Evolutionary conservation across 2,329 filamentous ascomycete genomes (phyloP), one percentile per base, ranked within the genome.

Genomic region (Exophiala sp.): DNA sequence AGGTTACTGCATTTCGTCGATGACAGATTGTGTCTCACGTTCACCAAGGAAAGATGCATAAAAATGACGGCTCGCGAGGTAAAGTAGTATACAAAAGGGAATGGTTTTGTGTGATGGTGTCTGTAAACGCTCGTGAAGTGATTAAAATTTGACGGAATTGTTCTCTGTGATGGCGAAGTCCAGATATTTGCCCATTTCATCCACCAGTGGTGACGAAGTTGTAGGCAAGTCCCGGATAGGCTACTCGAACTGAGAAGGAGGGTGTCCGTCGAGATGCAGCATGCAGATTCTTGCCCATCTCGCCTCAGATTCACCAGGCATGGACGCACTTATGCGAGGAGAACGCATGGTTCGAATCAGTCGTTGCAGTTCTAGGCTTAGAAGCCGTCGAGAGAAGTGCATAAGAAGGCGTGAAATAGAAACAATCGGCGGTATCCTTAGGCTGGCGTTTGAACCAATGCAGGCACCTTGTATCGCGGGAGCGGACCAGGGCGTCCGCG

Each of bases 11-110:
- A 54, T 44, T 50, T 62, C 61, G 59, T 60, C 50, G 48, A 53
- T 57, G 59, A 53, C 59, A 60, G 50, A 12, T 47, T 44, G 41
- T 59, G 60, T 60, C 55, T 53, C 55, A 62, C 58, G 55, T 42
- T 45, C 44, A 40, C 24, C 43, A 50, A 50, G 42, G 42, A 47
- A 51, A 47, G 40, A 50, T 45, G 54, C 57, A 57, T 60, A 49
- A 35, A 47, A 52, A 24, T 42, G 48, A 47, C 43, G 21, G 50
- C 32, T 35, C 14, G 10, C n/a, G 35, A 54, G 20, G 6, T 39
- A 44, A 12, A 32, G 51, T n/a, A 44, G 33, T 16, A 49, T n/a
- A 49, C 24, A 41, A 29, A 12, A 50, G 50, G 42, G 38, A 44
- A 47, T 11, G 33, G 34, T 18, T 48, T 11, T 34, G 45, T 43